phyloP scores from a whole-genome alignment of 805 yeast species.

The Kuraishia cidri region DNA sequence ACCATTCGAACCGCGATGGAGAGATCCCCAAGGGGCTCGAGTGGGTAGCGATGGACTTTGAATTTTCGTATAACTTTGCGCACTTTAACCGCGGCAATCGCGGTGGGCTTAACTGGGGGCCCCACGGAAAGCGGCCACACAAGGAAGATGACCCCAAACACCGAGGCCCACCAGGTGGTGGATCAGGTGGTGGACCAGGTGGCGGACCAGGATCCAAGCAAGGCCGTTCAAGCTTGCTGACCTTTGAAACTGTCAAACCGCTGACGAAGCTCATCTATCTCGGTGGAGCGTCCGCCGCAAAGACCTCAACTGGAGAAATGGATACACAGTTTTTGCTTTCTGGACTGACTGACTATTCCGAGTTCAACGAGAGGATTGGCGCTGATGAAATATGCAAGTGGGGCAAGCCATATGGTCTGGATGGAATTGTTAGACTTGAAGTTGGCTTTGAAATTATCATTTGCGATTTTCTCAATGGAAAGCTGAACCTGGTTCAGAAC shows the following conservation, averaged over 20 bases:
- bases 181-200: slow-evolving; percentile 5
- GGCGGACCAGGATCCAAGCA: neutral
- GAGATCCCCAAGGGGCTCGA: slow-evolving; percentile 37
- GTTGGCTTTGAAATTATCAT: slow-evolving; percentile 53
- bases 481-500: slow-evolving; percentile 36
- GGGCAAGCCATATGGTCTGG: slow-evolving; percentile 40
- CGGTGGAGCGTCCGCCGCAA: slow-evolving; percentile 70
- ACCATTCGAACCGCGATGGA: slow-evolving; percentile 38
- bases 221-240: slow-evolving; percentile 26
- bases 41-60: slow-evolving; percentile 61
- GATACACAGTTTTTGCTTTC: slow-evolving; percentile 42
- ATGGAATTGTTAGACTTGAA: slow-evolving; percentile 51
- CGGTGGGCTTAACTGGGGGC: slow-evolving; percentile 1
- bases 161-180: slow-evolving; percentile 1
- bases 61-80: slow-evolving; percentile 44
- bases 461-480: slow-evolving; percentile 45
- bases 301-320: slow-evolving; percentile 48
- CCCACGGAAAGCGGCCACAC: too few species aligned
- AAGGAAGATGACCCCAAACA: too few species aligned
- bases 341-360: slow-evolving; percentile 17
- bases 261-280: slow-evolving; percentile 38
- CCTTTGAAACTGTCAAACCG: slow-evolving; percentile 38
- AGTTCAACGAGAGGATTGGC: slow-evolving; percentile 30
- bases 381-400: slow-evolving; percentile 47
- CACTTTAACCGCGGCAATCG: slow-evolving; percentile 11